Percentiles rank a stretch among this genome's conserved stretches.
phyloP scores from a whole-genome alignment of 2,329 filamentous ascomycete species.

The Penicillium crustosum region DNA sequence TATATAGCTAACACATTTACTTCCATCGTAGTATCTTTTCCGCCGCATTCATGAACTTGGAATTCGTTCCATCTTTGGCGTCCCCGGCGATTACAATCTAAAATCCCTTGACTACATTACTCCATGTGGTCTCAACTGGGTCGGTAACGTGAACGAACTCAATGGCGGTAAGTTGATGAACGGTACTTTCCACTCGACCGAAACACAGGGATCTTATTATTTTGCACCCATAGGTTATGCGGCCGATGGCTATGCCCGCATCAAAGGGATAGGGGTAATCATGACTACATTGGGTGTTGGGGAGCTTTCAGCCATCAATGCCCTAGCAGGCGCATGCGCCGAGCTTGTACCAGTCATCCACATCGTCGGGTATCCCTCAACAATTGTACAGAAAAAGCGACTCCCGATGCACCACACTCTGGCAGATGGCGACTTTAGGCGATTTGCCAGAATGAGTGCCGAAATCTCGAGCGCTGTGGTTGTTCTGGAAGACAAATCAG shows the following conservation, averaged over 20 bases:
- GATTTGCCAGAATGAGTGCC: conserved; percentile 73
- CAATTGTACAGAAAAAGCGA: conserved; percentile 41
- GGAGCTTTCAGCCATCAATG: conserved; percentile 65
- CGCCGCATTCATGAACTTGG: conserved; percentile 5
- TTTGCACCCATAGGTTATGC: conserved; percentile 56
- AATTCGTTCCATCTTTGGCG: conserved; percentile 9
- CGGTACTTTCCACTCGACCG: not conserved
- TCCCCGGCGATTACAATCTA: conserved; percentile 62
- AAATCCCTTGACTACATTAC: conserved; percentile 55
- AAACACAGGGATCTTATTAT: conserved; percentile 5
- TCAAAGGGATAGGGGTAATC: conserved; percentile 65
- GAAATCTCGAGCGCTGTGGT: conserved; percentile 69
- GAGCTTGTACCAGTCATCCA: conserved; percentile 67
- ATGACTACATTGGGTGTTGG: conserved; percentile 72
- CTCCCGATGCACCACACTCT: conserved; percentile 62
- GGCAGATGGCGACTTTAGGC: conserved; percentile 71
- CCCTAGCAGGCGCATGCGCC: conserved; percentile 68
- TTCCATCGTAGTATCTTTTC: not conserved
- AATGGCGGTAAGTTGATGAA: conserved; percentile 46
- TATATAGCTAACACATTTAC: not conserved
- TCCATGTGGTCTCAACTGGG: conserved; percentile 54
- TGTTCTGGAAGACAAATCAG: conserved; percentile 65
- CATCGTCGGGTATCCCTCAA: conserved; percentile 53
- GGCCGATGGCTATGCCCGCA: conserved; percentile 70
- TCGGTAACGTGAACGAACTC: conserved; percentile 59